Base-by-base conservation (phyloP, 345 rosid genomes). In the Hibiscus trionum region DNA sequence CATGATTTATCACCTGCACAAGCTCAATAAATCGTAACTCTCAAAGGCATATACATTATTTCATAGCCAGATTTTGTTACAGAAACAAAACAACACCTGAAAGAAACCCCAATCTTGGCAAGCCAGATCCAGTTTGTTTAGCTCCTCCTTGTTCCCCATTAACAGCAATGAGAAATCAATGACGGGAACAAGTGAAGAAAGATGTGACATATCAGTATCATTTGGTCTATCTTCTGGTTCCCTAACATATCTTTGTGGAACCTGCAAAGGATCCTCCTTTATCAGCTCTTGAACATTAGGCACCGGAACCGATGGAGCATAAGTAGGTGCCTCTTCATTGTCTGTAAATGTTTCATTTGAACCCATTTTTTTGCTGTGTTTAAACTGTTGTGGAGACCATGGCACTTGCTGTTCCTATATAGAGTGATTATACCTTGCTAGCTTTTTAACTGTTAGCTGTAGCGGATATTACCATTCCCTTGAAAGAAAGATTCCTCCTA, bases 251-350 rank as follows among this genome's bases (percentile, higher is more conserved):
- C 78, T 78, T 56, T 76, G 64, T 63, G 78, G 82, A 71, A 76
- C 73, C 11, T 73, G 71, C 16, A 63, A 35, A 61, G 80, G 86
- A 12, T 76, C 60, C n/a, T 24, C 42, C 73, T 66, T 75, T 21
- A 58, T 77, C 73, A 80, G 53, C 52, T 80, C 83, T 71, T 71
- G 85, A 46, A 75, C 83, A 67, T 74, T 83, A 44, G 80, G 80
- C 16, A 78, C 76, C 0, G 84, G 79, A 14, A 81, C 4, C 14
- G 77, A 79, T 50, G 79, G 64, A 0, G 9, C 80, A 42, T 56
- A 77, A 19, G 24, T 50, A 0, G 79, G 79, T 0, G 57, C 67
- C 2, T 67, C 75, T 39, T 69, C 81, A 5, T 37, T 55, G n/a
- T 66, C 75, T 24, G 7, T 3, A 21, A 19, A 6, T 8, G 31